A percentile compares a stretch with the other conserved stretches of the same genome.
phyloP scores from a whole-genome alignment of 2,329 filamentous ascomycete species.

The Trichoderma arundinaceum region DNA sequence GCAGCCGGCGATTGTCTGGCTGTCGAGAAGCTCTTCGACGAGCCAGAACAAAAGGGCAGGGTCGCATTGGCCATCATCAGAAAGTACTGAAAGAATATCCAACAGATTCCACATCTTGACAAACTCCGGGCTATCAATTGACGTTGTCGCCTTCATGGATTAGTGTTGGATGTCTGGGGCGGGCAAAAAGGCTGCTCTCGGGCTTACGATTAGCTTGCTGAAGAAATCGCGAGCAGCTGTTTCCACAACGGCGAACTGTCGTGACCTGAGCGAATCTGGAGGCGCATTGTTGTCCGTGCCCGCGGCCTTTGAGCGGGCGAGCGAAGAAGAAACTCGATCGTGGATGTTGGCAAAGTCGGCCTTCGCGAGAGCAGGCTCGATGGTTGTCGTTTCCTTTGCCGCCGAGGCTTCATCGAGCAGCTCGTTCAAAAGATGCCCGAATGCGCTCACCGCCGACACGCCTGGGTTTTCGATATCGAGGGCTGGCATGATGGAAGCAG shows the following conservation, averaged over 20 bases:
- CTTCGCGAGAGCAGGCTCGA: slow-evolving; percentile 78
- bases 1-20: slow-evolving; percentile 91
- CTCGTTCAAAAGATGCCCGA: slow-evolving; percentile 59
- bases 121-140: slow-evolving; percentile 79
- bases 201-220: slow-evolving; percentile 74
- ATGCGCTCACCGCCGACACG: slow-evolving; percentile 59
- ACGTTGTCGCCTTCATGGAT: slow-evolving; percentile 67
- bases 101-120: slow-evolving; percentile 90
- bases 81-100: slow-evolving; percentile 87
- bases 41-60: slow-evolving; percentile 85
- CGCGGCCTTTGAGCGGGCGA: slow-evolving; percentile 37
- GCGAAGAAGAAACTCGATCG: slow-evolving; percentile 49
- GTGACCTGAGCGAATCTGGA: slow-evolving; percentile 49
- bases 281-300: slow-evolving; percentile 42
- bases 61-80: slow-evolving; percentile 79
- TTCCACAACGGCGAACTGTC: slow-evolving; percentile 76
- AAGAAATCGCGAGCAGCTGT: slow-evolving; percentile 83
- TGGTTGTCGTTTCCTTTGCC: slow-evolving; percentile 62
- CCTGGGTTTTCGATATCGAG: slow-evolving; percentile 53
- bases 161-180: slow-evolving; percentile 40
- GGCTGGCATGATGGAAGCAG: slow-evolving; percentile 54
- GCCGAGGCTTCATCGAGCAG: slow-evolving; percentile 64
- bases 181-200: slow-evolving; percentile 12
- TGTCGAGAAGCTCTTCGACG: slow-evolving; percentile 93
- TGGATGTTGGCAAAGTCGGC: slow-evolving; percentile 63